A percentile compares a stretch with the other conserved stretches of the same genome.
These are phyloP conservation scores for Bipolaris sorokiniana DNA, from an alignment of 2,329 filamentous ascomycete species.

Conservation along the genomic window DNA sequence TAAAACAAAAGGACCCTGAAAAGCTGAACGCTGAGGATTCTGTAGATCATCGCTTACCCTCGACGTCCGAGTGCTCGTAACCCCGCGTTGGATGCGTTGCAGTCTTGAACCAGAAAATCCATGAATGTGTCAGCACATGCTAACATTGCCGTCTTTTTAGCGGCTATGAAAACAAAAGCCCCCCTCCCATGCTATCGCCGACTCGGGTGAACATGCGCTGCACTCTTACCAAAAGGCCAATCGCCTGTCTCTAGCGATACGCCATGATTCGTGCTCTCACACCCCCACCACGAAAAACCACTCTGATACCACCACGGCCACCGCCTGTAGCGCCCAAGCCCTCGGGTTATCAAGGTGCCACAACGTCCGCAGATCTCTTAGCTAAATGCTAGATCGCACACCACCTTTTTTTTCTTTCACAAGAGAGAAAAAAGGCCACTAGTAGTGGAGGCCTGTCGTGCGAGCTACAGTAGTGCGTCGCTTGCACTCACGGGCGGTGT, in stretches of 20 bases:
- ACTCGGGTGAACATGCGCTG: not conserved
- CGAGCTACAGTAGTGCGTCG: conserved; percentile 2
- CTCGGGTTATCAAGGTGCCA: conserved; percentile 8
- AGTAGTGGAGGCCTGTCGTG: not conserved
- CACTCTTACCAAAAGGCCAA: not conserved
- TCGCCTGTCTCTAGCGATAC: not conserved
- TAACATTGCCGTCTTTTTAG: not conserved
- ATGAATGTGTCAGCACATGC: not conserved
- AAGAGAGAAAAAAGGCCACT: not conserved
- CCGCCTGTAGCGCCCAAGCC: conserved; percentile 9
- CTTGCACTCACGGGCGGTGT: conserved; percentile 6
- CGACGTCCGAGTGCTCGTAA: conserved; percentile 2
- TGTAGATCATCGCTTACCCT: conserved; percentile 25
- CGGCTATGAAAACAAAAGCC: not conserved
- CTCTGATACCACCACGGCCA: conserved; percentile 1
- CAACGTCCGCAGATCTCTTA: conserved; percentile 17
- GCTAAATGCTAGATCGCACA: conserved; percentile 17
- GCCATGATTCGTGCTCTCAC: conserved; percentile 10
- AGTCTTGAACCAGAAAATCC: not conserved
- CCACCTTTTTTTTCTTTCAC: conserved; percentile 6
- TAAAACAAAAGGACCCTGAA: conserved; percentile 22
- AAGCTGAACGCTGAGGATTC: conserved; percentile 18
- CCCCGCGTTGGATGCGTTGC: conserved; percentile 6
- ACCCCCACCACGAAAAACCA: conserved; percentile 6
- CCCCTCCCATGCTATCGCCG: not conserved